phyloP scores from a whole-genome alignment of 1,284 basidiomycete genomes.

The Tausonia pullulans region DNA sequence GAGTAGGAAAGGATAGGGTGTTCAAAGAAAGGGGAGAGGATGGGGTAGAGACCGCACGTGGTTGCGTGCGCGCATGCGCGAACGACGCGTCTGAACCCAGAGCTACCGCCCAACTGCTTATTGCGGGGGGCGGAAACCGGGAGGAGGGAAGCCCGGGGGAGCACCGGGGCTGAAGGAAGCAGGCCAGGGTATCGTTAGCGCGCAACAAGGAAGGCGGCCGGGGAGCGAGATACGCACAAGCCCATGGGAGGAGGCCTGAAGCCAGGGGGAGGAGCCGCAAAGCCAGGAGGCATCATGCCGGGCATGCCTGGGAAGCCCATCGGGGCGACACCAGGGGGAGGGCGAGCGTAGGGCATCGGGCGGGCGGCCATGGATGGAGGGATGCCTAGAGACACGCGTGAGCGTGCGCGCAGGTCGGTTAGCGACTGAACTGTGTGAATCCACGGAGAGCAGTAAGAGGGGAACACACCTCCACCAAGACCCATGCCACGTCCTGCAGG shows the following conservation, averaged over 20 bases:
- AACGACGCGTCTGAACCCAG: no score
- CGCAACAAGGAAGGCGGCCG: no score
- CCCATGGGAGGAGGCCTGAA: slow-evolving; percentile 20
- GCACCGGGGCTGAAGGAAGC: neutral
- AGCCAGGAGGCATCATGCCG: slow-evolving; percentile 2
- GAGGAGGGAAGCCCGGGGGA: slow-evolving; percentile 15
- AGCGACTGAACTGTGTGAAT: no score
- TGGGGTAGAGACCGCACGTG: no score
- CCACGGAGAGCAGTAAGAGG: slow-evolving; percentile 16
- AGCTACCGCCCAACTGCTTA: no score
- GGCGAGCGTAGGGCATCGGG: slow-evolving; percentile 62
- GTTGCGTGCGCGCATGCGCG: no score
- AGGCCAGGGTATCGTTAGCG: neutral
- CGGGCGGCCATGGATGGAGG: slow-evolving; percentile 62
- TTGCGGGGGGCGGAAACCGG: neutral
- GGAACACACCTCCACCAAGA: slow-evolving; percentile 69
- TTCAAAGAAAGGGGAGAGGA: no score
- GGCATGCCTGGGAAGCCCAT: slow-evolving; percentile 44
- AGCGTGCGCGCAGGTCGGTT: slow-evolving; percentile 20
- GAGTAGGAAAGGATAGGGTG: no score
- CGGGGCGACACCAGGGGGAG: slow-evolving; percentile 29
- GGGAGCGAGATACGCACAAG: slow-evolving; percentile 18
- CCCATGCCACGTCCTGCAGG: slow-evolving; percentile 96
- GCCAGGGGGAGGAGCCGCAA: slow-evolving; percentile 21
- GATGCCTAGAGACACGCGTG: slow-evolving; percentile 13